These are phyloP conservation scores for Boletus sp. DNA, from an alignment of 1,284 basidiomycete genomes.

Conservation along the genomic window DNA sequence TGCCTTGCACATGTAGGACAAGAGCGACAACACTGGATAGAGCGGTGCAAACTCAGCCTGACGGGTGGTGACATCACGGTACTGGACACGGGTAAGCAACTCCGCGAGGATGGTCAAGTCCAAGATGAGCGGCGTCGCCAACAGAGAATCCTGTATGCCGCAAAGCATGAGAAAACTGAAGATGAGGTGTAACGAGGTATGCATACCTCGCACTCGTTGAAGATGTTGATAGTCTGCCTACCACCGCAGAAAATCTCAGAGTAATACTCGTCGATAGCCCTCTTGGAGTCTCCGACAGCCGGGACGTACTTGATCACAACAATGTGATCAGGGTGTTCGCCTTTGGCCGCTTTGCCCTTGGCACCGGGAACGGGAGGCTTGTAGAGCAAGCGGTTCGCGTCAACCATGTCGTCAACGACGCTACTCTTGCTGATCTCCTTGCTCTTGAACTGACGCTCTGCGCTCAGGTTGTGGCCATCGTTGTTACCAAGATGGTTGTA, in stretches of 20 bases:
- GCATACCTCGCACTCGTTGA: constrained; percentile 92
- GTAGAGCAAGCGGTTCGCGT: constrained; percentile 88
- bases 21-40: constrained; percentile 84
- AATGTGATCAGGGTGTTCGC: constrained; percentile 97
- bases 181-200: not conserved
- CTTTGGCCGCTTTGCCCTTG: constrained; percentile 72
- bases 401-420: constrained; percentile 98
- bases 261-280: constrained; percentile 99
- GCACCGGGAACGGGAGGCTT: constrained; percentile 64
- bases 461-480: constrained; percentile 91
- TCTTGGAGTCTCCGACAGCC: constrained; percentile 95
- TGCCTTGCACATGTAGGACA: constrained; percentile 97
- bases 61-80: constrained; percentile 56
- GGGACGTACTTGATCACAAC: constrained; percentile 96
- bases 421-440: constrained; percentile 98
- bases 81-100: constrained; percentile 90
- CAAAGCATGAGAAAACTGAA: constrained; percentile 15
- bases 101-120: constrained; percentile 95
- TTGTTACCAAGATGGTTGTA: constrained; percentile 99
- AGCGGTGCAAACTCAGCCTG: constrained; percentile 72
- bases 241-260: constrained; percentile 89
- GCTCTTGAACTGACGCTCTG: constrained; percentile 92
- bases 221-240: constrained; percentile 85
- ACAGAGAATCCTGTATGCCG: constrained; percentile 74
- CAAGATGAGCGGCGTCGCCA: constrained; percentile 95